A percentile compares a stretch with the other conserved stretches of the same genome.
phyloP scores from a whole-genome alignment of 2,329 filamentous ascomycete genomes.

The Pseudogymnoascus sp. region DNA sequence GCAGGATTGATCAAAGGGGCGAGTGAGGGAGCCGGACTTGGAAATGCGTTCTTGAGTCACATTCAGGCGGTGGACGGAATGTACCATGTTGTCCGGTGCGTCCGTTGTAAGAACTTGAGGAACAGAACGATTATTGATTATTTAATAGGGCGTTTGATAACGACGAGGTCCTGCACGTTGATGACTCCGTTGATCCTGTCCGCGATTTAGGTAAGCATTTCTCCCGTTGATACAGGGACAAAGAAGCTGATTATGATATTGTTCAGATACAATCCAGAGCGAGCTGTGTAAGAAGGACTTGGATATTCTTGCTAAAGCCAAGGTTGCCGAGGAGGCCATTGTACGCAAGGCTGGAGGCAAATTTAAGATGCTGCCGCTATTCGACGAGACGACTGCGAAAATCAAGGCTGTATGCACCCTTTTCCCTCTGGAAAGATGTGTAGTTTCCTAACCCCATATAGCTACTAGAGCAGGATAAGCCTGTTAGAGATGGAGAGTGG shows the following conservation, averaged over 20 bases:
- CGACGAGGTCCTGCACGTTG: slow-evolving; percentile 39
- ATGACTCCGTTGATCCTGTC: slow-evolving; percentile 40
- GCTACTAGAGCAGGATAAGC: slow-evolving; percentile 36
- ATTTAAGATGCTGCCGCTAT: slow-evolving; percentile 40
- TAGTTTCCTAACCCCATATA: slow-evolving; percentile 13
- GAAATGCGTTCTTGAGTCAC: slow-evolving; percentile 40
- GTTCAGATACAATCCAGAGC: slow-evolving; percentile 32
- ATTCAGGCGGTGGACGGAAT: slow-evolving; percentile 41
- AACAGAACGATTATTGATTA: background rate
- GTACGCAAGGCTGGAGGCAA: slow-evolving; percentile 39
- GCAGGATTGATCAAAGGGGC: slow-evolving; percentile 40
- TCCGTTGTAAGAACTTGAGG: background rate
- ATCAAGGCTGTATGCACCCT: slow-evolving; percentile 28
- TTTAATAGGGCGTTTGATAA: slow-evolving; percentile 35
- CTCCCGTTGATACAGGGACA: background rate
- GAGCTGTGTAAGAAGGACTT: slow-evolving; percentile 38
- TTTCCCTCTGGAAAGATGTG: background rate
- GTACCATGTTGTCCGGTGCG: slow-evolving; percentile 38
- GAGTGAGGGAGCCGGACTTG: slow-evolving; percentile 37
- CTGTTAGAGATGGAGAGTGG: slow-evolving; percentile 38
- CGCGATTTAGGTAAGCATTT: slow-evolving; percentile 34
- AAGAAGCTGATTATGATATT: slow-evolving; percentile 15
- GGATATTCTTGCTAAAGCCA: slow-evolving; percentile 35
- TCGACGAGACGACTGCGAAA: slow-evolving; percentile 37
- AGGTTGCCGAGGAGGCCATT: slow-evolving; percentile 34